phyloP scores from a whole-genome alignment of 2,329 filamentous ascomycete species.

The Leptodontidium sp. region DNA sequence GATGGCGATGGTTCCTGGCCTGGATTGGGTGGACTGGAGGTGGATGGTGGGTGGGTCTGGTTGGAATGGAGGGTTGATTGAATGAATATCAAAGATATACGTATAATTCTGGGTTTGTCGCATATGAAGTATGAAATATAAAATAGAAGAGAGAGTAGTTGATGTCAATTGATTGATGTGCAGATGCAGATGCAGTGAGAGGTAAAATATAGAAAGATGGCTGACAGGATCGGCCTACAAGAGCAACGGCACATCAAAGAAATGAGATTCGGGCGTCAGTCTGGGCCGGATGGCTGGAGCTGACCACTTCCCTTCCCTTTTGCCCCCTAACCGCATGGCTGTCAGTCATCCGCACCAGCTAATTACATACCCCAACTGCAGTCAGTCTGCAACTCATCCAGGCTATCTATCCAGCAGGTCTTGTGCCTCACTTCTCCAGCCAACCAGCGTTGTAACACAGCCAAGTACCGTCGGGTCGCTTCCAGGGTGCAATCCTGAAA shows the following conservation, averaged over 20 bases:
- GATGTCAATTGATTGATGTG: neutral
- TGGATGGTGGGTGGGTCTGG: neutral
- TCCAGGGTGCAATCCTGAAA: constrained; percentile 30
- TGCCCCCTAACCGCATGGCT: neutral
- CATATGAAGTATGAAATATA: too few species aligned
- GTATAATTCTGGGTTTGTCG: too few species aligned
- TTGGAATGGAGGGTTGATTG: too few species aligned
- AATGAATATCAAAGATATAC: too few species aligned
- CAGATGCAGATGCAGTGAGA: neutral
- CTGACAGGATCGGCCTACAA: constrained; percentile 1
- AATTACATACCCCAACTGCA: too few species aligned
- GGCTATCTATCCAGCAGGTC: too few species aligned
- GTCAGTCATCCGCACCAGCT: neutral
- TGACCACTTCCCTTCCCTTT: neutral
- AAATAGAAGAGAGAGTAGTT: neutral
- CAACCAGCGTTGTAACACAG: neutral
- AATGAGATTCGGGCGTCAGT: constrained; percentile 2
- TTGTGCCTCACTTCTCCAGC: too few species aligned
- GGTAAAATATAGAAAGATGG: neutral
- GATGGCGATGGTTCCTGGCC: constrained; percentile 8
- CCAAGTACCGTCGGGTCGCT: constrained; percentile 11
- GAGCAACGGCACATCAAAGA: constrained; percentile 11
- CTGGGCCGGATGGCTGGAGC: constrained; percentile 2
- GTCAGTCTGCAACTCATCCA: too few species aligned
- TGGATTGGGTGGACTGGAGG: neutral